These are phyloP conservation scores for Tulasnella sp. DNA, from an alignment of 768 basidiomycete species.

Conservation along the genomic window DNA sequence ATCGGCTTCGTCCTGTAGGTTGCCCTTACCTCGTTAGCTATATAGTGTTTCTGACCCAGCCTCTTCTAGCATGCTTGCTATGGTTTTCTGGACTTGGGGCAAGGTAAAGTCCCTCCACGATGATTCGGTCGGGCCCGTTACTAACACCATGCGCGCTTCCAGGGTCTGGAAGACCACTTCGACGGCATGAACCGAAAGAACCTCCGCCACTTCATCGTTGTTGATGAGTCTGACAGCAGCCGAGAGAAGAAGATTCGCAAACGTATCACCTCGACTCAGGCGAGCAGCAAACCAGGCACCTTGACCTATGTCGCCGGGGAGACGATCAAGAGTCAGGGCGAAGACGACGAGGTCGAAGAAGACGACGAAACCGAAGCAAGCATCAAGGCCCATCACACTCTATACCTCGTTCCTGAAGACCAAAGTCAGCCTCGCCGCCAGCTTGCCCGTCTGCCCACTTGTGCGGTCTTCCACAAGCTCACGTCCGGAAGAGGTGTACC, in stretches of 20 bases:
- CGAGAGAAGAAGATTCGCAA: slow-evolving; percentile 27
- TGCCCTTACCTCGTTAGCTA: neutral
- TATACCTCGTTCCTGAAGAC: slow-evolving; percentile 37
- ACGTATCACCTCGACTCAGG: neutral
- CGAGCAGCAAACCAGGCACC: neutral
- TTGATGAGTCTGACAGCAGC: slow-evolving; percentile 33
- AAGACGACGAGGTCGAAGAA: slow-evolving; percentile 31
- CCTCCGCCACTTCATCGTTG: slow-evolving; percentile 54
- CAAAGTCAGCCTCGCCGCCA: slow-evolving; percentile 32
- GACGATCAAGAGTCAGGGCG: slow-evolving; percentile 23
- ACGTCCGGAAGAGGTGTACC: slow-evolving; percentile 56
- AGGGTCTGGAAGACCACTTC: slow-evolving; percentile 58
- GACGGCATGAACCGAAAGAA: slow-evolving; percentile 55
- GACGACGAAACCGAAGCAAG: slow-evolving; percentile 32
- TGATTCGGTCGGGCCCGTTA: neutral
- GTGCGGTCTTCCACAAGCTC: slow-evolving; percentile 59
- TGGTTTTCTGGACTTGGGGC: slow-evolving; percentile 67
- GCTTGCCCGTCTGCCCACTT: slow-evolving; percentile 48
- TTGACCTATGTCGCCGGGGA: slow-evolving; percentile 19
- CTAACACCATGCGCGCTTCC: neutral
- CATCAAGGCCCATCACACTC: slow-evolving; percentile 14
- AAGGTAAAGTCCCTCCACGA: slow-evolving; percentile 40
- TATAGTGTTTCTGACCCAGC: neutral
- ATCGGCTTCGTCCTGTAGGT: slow-evolving; percentile 52
- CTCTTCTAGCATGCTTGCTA: slow-evolving; percentile 42